A percentile compares a stretch with the other conserved stretches of the same genome.
phyloP scores from a whole-genome alignment of 1,139 yeast genomes.

The Yamadazyma spencermartinsiae region DNA sequence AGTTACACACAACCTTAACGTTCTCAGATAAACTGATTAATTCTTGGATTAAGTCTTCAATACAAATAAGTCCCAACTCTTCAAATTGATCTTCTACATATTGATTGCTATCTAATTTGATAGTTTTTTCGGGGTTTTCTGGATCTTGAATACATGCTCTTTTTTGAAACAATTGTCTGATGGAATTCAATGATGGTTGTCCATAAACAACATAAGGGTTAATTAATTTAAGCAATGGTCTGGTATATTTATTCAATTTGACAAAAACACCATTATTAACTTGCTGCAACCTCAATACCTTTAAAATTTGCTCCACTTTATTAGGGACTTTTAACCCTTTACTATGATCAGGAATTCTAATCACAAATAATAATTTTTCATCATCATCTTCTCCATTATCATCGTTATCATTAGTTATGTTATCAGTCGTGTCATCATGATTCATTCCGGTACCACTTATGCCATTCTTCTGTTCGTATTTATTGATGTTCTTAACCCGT shows the following conservation, averaged over 20 bases:
- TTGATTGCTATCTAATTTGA: constrained; percentile 68
- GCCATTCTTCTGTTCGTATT: constrained; percentile 36
- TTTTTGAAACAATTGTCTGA: constrained; percentile 72
- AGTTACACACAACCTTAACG: constrained; percentile 58
- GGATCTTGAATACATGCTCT: constrained; percentile 59
- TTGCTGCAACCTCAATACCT: constrained; percentile 57
- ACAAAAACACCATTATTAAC: constrained; percentile 71
- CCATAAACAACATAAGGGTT: constrained; percentile 77
- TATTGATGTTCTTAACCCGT: constrained; percentile 62
- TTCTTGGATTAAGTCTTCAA: constrained; percentile 77
- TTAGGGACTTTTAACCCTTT: constrained; percentile 65
- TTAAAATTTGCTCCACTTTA: constrained; percentile 61
- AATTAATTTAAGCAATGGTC: constrained; percentile 61
- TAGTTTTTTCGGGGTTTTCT: constrained; percentile 28
- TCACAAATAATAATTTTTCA: constrained; percentile 59
- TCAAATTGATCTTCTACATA: constrained; percentile 73
- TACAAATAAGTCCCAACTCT: constrained; percentile 66
- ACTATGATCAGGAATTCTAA: constrained; percentile 59
- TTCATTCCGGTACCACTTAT: constrained; percentile 1
- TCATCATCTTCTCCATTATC: constrained; percentile 31
- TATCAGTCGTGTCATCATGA: constrained; percentile 12
- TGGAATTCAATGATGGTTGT: constrained; percentile 65
- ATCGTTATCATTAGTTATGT: constrained; percentile 10
- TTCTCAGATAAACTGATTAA: constrained; percentile 60
- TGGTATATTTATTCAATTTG: constrained; percentile 55